Conservation (phyloP, 805 yeast species). For the Suhomyces sp. region DNA sequence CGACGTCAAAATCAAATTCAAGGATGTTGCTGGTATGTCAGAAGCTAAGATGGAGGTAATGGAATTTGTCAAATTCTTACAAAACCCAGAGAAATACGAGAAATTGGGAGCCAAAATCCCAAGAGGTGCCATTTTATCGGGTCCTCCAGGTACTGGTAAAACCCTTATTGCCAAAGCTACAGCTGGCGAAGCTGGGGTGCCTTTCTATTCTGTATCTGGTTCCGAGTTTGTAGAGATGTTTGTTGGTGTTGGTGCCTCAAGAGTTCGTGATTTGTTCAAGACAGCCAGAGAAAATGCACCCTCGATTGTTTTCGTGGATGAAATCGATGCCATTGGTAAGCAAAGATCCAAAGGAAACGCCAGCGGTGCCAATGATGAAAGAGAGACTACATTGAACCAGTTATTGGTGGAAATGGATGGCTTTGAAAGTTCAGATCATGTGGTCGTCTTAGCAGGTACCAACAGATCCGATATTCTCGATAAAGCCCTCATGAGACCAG, state of each 20-base stretch:
- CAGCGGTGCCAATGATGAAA: constrained; percentile 89
- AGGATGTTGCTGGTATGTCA: constrained; percentile 95
- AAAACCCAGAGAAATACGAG: constrained; percentile 87
- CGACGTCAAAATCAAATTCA: constrained; percentile 81
- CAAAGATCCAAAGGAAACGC: constrained; percentile 73
- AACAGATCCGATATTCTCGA: constrained; percentile 93
- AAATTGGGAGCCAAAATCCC: constrained; percentile 96
- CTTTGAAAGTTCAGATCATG: constrained; percentile 84
- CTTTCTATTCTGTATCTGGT: constrained; percentile 93
- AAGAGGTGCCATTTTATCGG: constrained; percentile 94
- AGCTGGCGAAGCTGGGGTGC: constrained; percentile 99
- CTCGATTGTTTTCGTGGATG: constrained; percentile 93
- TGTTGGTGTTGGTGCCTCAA: constrained; percentile 98
- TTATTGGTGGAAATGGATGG: constrained; percentile 99
- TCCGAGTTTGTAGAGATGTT: constrained; percentile 98
- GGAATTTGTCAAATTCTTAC: constrained; percentile 94
- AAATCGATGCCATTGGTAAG: constrained; percentile 99
- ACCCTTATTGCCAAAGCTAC: constrained; percentile 96
- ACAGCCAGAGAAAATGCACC: constrained; percentile 95
- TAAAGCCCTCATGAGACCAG: constrained; percentile 91
- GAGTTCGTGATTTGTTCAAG: constrained; percentile 92
- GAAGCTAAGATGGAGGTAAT: constrained; percentile 97
- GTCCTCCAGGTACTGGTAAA: constrained; percentile 99
- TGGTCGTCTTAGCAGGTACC: constrained; percentile 96
- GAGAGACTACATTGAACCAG: constrained; percentile 95